phyloP scores from a whole-genome alignment of 2,329 filamentous ascomycete species.

The Pezizomycotina sp. region DNA sequence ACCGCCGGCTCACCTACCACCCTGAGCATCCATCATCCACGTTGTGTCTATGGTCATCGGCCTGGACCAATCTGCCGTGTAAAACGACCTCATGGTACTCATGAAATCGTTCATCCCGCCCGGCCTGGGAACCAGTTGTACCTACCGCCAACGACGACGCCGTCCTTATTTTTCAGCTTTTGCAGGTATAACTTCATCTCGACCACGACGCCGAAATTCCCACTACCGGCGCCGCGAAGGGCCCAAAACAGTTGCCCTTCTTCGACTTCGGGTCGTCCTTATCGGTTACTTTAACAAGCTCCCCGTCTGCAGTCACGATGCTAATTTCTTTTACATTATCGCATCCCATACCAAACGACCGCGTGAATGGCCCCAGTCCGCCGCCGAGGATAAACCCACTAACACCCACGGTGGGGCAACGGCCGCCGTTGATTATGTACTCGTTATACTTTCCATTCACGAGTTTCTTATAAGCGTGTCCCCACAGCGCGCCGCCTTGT shows the following conservation, averaged over 20 bases:
- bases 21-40: constrained; percentile 20
- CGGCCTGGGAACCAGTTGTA: constrained; percentile 22
- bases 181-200: constrained; percentile 26
- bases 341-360: constrained; percentile 29
- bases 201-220: constrained; percentile 31
- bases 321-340: constrained; percentile 29
- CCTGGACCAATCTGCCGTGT: constrained; percentile 24
- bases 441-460: constrained; percentile 23
- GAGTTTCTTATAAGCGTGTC: constrained; percentile 27
- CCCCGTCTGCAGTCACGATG: constrained; percentile 27
- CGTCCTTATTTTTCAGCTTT: constrained; percentile 4
- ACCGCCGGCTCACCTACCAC: constrained; percentile 1
- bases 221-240: constrained; percentile 30
- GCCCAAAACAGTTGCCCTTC: constrained; percentile 30
- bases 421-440: constrained; percentile 26
- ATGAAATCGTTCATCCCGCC: constrained; percentile 4
- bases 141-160: constrained; percentile 24
- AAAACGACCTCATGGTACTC: constrained; percentile 25
- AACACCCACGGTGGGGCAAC: constrained; percentile 30
- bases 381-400: constrained; percentile 31
- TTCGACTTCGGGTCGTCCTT: constrained; percentile 18
- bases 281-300: constrained; percentile 20
- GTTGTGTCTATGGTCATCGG: constrained; percentile 26
- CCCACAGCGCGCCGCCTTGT: constrained; percentile 27
- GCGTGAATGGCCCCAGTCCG: constrained; percentile 29